Conservation (phyloP, 1,284 basidiomycete genomes). For the Xerocomus nothofagi region DNA sequence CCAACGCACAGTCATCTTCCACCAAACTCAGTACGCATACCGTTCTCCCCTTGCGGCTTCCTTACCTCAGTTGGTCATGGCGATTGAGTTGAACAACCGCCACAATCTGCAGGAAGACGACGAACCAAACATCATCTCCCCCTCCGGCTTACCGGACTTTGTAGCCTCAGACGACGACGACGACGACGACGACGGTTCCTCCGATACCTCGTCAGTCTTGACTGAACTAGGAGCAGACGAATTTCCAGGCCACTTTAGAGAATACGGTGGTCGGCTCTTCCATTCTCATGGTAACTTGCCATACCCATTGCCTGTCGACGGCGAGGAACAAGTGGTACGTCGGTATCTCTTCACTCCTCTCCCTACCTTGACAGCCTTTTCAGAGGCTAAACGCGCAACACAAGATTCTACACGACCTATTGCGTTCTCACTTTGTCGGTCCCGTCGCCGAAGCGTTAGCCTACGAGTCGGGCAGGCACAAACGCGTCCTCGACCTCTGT, state of each 20-base stretch:
- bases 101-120: constrained; percentile 27
- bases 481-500: constrained; percentile 63
- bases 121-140: constrained; percentile 15
- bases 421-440: constrained; percentile 55
- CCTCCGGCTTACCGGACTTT: constrained; percentile 6
- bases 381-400: constrained; percentile 57
- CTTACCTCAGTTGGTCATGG: constrained; percentile 24
- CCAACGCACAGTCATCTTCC: constrained; percentile 37
- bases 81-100: constrained; percentile 29
- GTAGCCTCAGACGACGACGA: constrained; percentile 23
- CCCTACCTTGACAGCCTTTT: neutral
- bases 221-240: constrained; percentile 47
- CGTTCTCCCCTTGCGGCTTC: constrained; percentile 9
- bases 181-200: constrained; percentile 36
- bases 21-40: constrained; percentile 24
- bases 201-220: constrained; percentile 44
- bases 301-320: constrained; percentile 69
- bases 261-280: constrained; percentile 59
- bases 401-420: constrained; percentile 43
- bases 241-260: constrained; percentile 56
- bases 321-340: constrained; percentile 59
- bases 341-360: neutral
- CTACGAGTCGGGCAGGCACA: constrained; percentile 37
- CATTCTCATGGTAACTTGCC: constrained; percentile 59
- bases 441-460: constrained; percentile 55